Percentiles rank a stretch among this genome's conserved stretches.
Conservation (phyloP, 257 asterid species). For the Forsythia viridissima region DNA sequence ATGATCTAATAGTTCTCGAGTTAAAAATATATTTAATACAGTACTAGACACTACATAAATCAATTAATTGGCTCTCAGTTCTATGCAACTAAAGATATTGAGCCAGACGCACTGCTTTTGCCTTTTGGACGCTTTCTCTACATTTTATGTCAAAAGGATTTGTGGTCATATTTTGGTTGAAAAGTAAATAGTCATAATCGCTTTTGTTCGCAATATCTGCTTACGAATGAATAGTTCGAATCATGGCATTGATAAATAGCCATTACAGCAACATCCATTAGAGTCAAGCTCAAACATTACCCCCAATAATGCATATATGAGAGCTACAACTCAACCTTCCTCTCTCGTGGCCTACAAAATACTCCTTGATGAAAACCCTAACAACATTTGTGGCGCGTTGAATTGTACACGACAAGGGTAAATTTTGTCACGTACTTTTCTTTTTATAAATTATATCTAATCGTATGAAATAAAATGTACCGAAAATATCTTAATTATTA, state of each 20-base stretch:
- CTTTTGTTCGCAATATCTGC: constrained; percentile 9
- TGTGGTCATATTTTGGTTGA: constrained; percentile 14
- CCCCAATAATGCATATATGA: constrained; percentile 28
- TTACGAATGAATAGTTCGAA: constrained; percentile 19
- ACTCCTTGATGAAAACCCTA: background rate
- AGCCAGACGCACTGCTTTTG: background rate
- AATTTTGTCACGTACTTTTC: background rate
- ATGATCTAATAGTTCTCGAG: too few relatives aligned
- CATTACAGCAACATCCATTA: constrained; percentile 30
- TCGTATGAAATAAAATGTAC: too few relatives aligned
- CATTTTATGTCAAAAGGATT: background rate
- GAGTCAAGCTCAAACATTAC: constrained; percentile 26
- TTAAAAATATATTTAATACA: too few relatives aligned
- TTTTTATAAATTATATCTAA: too few relatives aligned
- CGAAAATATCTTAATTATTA: too few relatives aligned
- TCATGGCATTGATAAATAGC: constrained; percentile 26
- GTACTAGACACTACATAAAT: background rate
- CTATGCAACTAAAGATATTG: background rate
- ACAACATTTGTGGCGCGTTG: background rate
- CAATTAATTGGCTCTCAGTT: background rate
- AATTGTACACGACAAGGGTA: background rate
- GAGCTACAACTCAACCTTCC: constrained; percentile 24
- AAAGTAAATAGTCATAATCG: constrained; percentile 12
- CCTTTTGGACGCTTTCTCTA: background rate
- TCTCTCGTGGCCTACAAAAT: constrained; percentile 2